Evolutionary conservation across 352 stramenopile genomes (phyloP).

Genomic region (Phytophthora hybrid): DNA sequence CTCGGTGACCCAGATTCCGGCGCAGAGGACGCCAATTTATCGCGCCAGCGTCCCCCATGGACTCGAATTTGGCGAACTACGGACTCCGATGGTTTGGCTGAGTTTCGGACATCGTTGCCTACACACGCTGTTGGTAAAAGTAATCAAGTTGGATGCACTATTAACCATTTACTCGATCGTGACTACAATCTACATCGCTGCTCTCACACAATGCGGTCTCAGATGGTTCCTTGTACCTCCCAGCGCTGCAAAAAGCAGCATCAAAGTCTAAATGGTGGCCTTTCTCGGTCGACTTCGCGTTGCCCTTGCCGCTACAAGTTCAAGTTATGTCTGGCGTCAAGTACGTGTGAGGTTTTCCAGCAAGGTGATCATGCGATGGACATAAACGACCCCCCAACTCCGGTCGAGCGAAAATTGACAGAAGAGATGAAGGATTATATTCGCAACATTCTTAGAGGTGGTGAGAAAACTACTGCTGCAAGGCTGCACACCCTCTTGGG

Average conservation of each 20-base stretch:
- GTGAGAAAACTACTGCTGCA: too few relatives aligned
- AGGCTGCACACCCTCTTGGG: not conserved
- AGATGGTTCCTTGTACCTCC: not conserved
- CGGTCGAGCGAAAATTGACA: not conserved
- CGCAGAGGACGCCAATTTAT: not conserved
- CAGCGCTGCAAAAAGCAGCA: not conserved
- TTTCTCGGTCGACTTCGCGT: not conserved
- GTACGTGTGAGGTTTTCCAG: not conserved
- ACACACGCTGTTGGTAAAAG: slow-evolving; percentile 1
- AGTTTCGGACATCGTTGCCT: not conserved
- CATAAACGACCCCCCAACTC: slow-evolving; percentile 8
- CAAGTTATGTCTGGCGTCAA: not conserved
- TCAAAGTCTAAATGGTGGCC: not conserved
- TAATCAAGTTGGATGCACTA: not conserved
- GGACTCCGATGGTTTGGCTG: not conserved
- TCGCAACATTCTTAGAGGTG: too few relatives aligned
- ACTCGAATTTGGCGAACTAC: slow-evolving; percentile 5
- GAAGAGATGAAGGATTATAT: not conserved
- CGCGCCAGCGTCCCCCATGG: not conserved
- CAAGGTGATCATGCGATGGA: slow-evolving; percentile 3
- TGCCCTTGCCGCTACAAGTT: slow-evolving; percentile 8
- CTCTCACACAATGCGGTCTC: not conserved
- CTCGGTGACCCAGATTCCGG: not conserved
- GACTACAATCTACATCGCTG: slow-evolving; percentile 5
- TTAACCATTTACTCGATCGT: not conserved